A percentile compares a stretch with the other conserved stretches of the same genome.
These are phyloP conservation scores for Immersiella caudata DNA, from an alignment of 495 filamentous ascomycete genomes.

Conservation along the genomic window DNA sequence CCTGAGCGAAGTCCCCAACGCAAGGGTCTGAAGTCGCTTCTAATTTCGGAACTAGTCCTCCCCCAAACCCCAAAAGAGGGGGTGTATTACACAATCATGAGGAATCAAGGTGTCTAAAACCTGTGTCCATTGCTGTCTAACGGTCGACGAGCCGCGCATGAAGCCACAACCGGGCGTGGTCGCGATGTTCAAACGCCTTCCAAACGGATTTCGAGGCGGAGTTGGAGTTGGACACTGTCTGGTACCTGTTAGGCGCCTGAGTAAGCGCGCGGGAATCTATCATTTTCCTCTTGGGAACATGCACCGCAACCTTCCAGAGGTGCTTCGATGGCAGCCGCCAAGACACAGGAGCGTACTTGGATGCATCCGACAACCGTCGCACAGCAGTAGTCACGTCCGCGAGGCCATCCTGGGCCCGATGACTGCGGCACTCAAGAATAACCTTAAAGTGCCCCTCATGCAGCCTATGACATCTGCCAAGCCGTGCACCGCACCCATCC, in stretches of 20 bases:
- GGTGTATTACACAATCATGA: not conserved
- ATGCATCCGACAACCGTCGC: not conserved
- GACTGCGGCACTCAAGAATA: not conserved
- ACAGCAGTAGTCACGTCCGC: not conserved
- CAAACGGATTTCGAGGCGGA: not conserved
- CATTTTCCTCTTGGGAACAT: not conserved
- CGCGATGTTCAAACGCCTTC: not conserved
- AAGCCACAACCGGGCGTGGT: not conserved
- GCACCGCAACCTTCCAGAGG: not conserved
- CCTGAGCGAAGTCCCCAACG: not conserved
- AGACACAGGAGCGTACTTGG: not conserved
- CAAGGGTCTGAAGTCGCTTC: not conserved
- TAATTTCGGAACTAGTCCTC: not conserved
- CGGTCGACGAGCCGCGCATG: not conserved
- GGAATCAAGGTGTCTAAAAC: not conserved
- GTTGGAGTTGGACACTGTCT: not conserved
- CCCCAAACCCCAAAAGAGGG: not conserved
- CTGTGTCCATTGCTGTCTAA: not conserved
- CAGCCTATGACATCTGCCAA: conserved; percentile 8
- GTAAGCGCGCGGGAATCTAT: not conserved
- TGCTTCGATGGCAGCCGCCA: not conserved
- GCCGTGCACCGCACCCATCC: not conserved
- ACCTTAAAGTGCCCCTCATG: not conserved
- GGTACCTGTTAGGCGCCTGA: not conserved
- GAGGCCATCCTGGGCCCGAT: not conserved